Percentiles rank a stretch among this genome's conserved stretches.
Evolutionary conservation across 768 basidiomycete genomes (phyloP).

Genomic region (Psilocybe sp.): DNA sequence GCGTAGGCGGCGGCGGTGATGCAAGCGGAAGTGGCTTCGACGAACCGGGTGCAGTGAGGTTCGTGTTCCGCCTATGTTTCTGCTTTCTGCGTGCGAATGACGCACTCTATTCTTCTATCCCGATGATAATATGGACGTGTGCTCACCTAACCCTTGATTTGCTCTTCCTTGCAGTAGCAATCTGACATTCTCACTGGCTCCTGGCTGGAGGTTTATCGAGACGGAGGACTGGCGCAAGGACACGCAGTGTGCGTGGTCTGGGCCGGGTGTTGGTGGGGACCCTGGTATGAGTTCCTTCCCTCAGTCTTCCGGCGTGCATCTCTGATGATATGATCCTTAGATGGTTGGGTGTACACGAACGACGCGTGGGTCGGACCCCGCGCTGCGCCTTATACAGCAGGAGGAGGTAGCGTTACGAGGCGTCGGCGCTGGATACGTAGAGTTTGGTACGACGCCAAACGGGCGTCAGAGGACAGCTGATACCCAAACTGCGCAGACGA

Average conservation of each 20-base stretch:
- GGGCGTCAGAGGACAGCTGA: constrained; percentile 11
- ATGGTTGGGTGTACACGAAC: constrained; percentile 83
- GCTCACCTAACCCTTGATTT: background rate
- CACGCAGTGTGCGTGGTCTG: constrained; percentile 54
- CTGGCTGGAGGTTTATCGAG: constrained; percentile 72
- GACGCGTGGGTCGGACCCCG: constrained; percentile 66
- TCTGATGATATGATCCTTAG: too few relatives aligned
- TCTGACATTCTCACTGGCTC: constrained; percentile 73
- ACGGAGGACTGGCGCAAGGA: constrained; percentile 80
- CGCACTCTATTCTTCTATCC: background rate
- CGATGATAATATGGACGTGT: background rate
- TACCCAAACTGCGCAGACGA: background rate
- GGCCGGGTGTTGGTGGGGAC: constrained; percentile 26
- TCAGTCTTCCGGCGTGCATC: too few relatives aligned
- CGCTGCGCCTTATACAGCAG: constrained; percentile 38
- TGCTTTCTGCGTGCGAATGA: background rate
- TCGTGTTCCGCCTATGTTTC: constrained; percentile 20
- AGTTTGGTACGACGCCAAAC: constrained; percentile 49
- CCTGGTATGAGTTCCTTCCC: constrained; percentile 17
- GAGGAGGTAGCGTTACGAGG: constrained; percentile 53
- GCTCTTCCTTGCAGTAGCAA: constrained; percentile 53
- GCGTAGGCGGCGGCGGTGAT: constrained; percentile 35
- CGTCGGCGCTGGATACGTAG: constrained; percentile 69
- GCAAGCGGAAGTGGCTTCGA: constrained; percentile 35
- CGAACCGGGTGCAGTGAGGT: constrained; percentile 62